These are phyloP conservation scores for Wallacemonas collosoma DNA, from an alignment of 208 protist species.

Conservation along the genomic window DNA sequence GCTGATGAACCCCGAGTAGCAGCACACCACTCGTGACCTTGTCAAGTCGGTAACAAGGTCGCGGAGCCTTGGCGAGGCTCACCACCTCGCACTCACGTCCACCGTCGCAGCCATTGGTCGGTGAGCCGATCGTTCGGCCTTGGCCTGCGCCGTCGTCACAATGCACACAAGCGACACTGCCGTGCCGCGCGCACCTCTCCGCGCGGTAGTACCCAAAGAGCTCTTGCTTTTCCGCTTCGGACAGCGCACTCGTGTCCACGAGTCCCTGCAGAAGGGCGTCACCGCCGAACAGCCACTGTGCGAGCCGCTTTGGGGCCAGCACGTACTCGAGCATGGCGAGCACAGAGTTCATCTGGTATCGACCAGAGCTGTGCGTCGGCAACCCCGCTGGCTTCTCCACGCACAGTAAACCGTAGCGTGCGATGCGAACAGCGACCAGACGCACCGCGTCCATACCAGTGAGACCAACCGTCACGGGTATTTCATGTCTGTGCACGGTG, in stretches of 20 bases:
- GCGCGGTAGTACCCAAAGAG: constrained; percentile 61
- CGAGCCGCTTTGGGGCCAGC: constrained; percentile 69
- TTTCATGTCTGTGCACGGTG: constrained; percentile 94
- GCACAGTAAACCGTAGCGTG: constrained; percentile 54
- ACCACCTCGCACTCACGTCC: constrained; percentile 21
- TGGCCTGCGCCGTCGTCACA: not conserved
- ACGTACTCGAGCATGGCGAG: constrained; percentile 89
- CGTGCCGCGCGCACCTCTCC: not conserved
- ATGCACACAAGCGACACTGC: not conserved
- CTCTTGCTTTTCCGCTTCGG: constrained; percentile 47
- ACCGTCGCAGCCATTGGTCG: not conserved
- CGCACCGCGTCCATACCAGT: constrained; percentile 54
- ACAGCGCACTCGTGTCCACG: constrained; percentile 52
- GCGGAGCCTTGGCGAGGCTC: constrained; percentile 44
- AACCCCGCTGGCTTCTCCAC: constrained; percentile 81
- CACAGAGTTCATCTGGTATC: constrained; percentile 94
- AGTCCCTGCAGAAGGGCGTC: constrained; percentile 78
- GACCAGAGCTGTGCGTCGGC: constrained; percentile 85
- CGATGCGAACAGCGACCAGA: constrained; percentile 60
- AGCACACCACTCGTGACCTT: constrained; percentile 89
- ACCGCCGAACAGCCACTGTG: constrained; percentile 51
- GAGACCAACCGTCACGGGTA: constrained; percentile 78
- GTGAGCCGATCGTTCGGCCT: not conserved
- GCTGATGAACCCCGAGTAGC: constrained; percentile 55
- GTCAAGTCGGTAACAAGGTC: constrained; percentile 87